phyloP scores from a whole-genome alignment of 129 eudicot genomes.

The Helianthus annuus region HanXRQr2.0-SUNRISE NC_035448.2:202754073-202754572 shows the following conservation, averaged over 20 bases:
- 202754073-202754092: constrained; percentile 93
- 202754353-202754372: constrained; percentile 51
- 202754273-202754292: constrained; percentile 3
- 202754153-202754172: constrained; percentile 68
- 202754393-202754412: constrained; percentile 49
- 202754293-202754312: constrained; percentile 27
- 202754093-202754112: constrained; percentile 87
- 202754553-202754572: too few relatives aligned
- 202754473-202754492: too few relatives aligned
- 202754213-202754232: constrained; percentile 48
- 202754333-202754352: constrained; percentile 55
- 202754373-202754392: constrained; percentile 66
- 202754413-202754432: constrained; percentile 66
- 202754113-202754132: constrained; percentile 83
- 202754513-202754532: too few relatives aligned
- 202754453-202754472: neutral
- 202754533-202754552: too few relatives aligned
- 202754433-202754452: neutral
- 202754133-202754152: constrained; percentile 86
- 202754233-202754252: neutral
- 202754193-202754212: constrained; percentile 63
- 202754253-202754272: neutral
- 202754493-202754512: too few relatives aligned
- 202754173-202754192: constrained; percentile 49
- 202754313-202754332: constrained; percentile 65